These are phyloP conservation scores for Vigna radiata DNA, from an alignment of 306 rosid genomes.

Conservation along the genomic window DNA sequence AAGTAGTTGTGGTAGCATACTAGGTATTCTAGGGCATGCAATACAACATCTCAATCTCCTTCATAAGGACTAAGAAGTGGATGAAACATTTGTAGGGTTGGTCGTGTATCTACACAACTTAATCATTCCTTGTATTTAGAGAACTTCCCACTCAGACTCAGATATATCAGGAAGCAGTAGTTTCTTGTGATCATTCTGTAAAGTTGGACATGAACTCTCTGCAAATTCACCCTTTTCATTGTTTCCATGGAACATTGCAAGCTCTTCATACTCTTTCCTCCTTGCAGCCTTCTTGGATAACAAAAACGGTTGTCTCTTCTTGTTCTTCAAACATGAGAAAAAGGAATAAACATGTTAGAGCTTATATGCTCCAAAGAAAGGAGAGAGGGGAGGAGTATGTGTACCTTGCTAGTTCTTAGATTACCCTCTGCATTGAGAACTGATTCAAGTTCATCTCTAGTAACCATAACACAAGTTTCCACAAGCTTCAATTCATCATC, in stretches of 20 bases:
- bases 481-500: constrained; percentile 53
- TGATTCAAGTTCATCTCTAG: constrained; percentile 56
- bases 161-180: constrained; percentile 38
- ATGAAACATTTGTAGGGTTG: constrained; percentile 3
- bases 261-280: constrained; percentile 83
- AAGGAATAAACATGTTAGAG: constrained; percentile 26
- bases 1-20: neutral
- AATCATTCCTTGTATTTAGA: constrained; percentile 45
- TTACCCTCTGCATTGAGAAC: constrained; percentile 42
- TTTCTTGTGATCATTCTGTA: constrained; percentile 39
- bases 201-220: constrained; percentile 41
- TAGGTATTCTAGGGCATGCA: constrained; percentile 8
- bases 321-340: constrained; percentile 56
- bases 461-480: constrained; percentile 78
- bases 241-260: constrained; percentile 61
- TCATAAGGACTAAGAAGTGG: constrained; percentile 31
- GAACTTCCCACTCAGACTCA: constrained; percentile 91
- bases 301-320: constrained; percentile 59
- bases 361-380: neutral
- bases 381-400: neutral
- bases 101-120: constrained; percentile 50
- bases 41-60: constrained; percentile 36
- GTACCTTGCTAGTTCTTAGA: constrained; percentile 65
- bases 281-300: constrained; percentile 66
- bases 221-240: constrained; percentile 34